A percentile compares a stretch with the other conserved stretches of the same genome.
Conservation (phyloP, 2,329 filamentous ascomycete species). For the Colletotrichum truncatum region DNA sequence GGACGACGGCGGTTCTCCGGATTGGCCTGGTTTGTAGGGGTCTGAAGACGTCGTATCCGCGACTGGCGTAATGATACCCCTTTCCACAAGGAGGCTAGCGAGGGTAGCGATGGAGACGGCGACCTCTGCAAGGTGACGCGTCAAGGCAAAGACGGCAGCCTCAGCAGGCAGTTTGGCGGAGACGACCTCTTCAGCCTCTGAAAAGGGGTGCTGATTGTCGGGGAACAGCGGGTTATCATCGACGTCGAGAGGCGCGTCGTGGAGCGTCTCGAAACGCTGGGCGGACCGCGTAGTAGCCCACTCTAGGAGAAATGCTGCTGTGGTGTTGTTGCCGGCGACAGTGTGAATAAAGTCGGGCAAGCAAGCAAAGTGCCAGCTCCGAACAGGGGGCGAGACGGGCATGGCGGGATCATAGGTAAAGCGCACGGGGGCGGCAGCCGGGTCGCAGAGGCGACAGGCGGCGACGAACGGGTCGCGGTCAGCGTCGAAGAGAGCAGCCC, state of each 20-base stretch:
- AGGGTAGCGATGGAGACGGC: background rate
- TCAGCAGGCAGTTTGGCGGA: background rate
- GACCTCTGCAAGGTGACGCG: background rate
- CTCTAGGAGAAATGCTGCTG: background rate
- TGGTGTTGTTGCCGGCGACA: background rate
- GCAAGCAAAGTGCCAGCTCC: background rate
- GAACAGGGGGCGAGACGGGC: background rate
- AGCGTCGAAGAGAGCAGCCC: background rate
- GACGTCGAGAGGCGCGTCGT: background rate
- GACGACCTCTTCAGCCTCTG: background rate
- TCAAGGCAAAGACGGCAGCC: background rate
- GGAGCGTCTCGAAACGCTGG: background rate
- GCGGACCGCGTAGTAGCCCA: background rate
- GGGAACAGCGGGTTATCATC: background rate
- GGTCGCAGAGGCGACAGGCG: background rate
- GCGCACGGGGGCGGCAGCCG: background rate
- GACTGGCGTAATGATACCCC: background rate
- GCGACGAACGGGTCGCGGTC: background rate
- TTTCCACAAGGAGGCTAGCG: background rate
- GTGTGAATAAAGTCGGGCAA: background rate
- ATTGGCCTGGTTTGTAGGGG: background rate
- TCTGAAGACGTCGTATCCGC: background rate
- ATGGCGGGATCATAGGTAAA: background rate
- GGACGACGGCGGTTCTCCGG: background rate
- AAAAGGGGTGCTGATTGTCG: background rate